Conservation (phyloP, 768 basidiomycete genomes). For the Trichaptum fuscoviolaceum region DNA sequence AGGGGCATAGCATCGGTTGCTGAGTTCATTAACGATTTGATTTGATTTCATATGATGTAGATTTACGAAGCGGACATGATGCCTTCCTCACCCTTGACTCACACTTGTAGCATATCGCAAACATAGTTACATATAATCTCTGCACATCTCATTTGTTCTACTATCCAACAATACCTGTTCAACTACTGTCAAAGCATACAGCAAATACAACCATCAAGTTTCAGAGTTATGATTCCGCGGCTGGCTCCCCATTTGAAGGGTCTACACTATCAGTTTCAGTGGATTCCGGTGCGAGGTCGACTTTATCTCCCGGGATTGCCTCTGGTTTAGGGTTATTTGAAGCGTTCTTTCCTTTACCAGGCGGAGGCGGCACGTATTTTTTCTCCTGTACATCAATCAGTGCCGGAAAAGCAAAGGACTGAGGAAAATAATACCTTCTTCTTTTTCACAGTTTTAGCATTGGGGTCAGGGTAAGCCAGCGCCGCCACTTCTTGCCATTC, state of each 20-base stretch:
- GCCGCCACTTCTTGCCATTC: constrained; percentile 78
- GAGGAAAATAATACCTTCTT: constrained; percentile 35
- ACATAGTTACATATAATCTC: not conserved
- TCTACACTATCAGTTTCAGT: not conserved
- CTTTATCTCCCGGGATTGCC: constrained; percentile 6
- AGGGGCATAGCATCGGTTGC: not conserved
- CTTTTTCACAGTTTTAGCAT: constrained; percentile 54
- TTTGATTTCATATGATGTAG: not conserved
- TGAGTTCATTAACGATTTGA: not conserved
- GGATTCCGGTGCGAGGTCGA: not conserved
- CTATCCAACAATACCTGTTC: not conserved
- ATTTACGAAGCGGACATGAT: constrained; percentile 3
- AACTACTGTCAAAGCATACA: not conserved
- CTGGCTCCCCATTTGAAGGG: not conserved
- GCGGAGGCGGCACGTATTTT: constrained; percentile 79
- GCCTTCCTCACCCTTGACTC: not conserved
- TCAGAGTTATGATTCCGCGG: not conserved
- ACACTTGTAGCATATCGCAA: not conserved
- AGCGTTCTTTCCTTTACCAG: constrained; percentile 67
- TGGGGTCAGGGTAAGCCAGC: constrained; percentile 80
- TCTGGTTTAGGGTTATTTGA: constrained; percentile 21
- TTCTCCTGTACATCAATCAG: constrained; percentile 49
- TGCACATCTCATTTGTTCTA: not conserved
- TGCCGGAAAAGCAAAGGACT: not conserved
- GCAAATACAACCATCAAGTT: not conserved